phyloP scores from a whole-genome alignment of 148 eudicot genomes.

The Drosera capensis region DNA sequence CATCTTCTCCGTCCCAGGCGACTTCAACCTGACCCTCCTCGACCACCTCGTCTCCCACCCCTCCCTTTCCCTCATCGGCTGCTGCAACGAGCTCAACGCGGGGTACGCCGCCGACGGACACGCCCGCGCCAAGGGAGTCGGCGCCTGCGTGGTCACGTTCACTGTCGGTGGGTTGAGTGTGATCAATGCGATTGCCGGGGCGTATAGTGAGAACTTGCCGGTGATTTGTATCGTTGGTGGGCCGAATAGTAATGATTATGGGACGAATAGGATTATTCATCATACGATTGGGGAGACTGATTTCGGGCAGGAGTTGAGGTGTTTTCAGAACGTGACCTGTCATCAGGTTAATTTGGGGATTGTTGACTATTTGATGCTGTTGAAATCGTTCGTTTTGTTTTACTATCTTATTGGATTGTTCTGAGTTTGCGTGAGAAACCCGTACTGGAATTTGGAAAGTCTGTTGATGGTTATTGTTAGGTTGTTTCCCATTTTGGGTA shows the following conservation, averaged over 20 bases:
- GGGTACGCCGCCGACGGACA: slow-evolving; percentile 87
- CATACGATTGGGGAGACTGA: slow-evolving; percentile 71
- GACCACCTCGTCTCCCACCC: slow-evolving; percentile 58
- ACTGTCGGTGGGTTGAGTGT: slow-evolving; percentile 74
- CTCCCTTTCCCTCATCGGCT: slow-evolving; percentile 45
- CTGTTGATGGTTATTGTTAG: no score
- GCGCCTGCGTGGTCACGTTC: slow-evolving; percentile 71
- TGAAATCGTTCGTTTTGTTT: background rate
- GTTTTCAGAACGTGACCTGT: slow-evolving; percentile 66
- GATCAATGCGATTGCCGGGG: slow-evolving; percentile 65
- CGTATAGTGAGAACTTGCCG: slow-evolving; percentile 71
- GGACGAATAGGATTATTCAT: slow-evolving; percentile 48
- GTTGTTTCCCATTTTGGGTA: no score
- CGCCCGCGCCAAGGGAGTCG: slow-evolving; percentile 69
- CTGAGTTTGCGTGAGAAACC: no score
- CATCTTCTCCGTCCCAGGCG: slow-evolving; percentile 75
- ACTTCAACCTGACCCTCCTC: slow-evolving; percentile 53
- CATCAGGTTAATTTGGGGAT: slow-evolving; percentile 23
- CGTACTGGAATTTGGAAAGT: no score
- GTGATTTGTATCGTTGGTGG: slow-evolving; percentile 76
- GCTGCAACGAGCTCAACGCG: slow-evolving; percentile 82
- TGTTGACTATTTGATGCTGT: background rate
- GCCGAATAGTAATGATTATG: slow-evolving; percentile 76
- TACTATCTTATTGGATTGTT: background rate
- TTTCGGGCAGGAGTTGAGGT: slow-evolving; percentile 58